Evolutionary conservation across 1,284 basidiomycete species (phyloP).

Genomic region (Schizopora paradoxa): DNA sequence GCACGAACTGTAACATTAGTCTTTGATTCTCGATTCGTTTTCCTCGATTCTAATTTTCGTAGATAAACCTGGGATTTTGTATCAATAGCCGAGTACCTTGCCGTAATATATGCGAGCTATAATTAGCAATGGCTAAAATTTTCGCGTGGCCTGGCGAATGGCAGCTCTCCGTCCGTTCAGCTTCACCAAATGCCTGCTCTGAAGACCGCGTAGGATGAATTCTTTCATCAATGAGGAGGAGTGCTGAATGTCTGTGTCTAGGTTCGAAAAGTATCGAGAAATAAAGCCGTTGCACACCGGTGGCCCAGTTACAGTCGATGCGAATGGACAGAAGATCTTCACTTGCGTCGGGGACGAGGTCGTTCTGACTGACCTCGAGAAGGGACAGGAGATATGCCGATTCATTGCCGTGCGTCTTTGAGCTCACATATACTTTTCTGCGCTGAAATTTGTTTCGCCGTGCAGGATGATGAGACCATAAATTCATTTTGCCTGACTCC

Average conservation of each 20-base stretch:
- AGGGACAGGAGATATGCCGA: slow-evolving; percentile 71
- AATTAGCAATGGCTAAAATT: too few species aligned
- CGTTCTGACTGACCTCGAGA: slow-evolving; percentile 73
- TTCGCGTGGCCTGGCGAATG: too few species aligned
- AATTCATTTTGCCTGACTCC: slow-evolving; percentile 65
- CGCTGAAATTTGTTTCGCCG: slow-evolving; percentile 4
- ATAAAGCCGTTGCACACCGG: slow-evolving; percentile 83
- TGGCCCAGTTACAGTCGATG: slow-evolving; percentile 78
- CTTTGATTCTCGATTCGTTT: too few species aligned
- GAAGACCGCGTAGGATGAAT: slow-evolving; percentile 51
- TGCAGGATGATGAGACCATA: slow-evolving; percentile 62
- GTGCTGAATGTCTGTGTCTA: slow-evolving; percentile 28
- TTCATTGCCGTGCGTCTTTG: slow-evolving; percentile 70
- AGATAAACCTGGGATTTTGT: too few species aligned
- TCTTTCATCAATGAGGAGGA: slow-evolving; percentile 5
- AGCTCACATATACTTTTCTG: slow-evolving; percentile 10
- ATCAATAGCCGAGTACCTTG: too few species aligned
- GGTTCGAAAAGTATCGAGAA: slow-evolving; percentile 67
- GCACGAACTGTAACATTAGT: too few species aligned
- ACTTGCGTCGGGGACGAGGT: slow-evolving; percentile 87
- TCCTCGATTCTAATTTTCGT: too few species aligned
- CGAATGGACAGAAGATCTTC: slow-evolving; percentile 76
- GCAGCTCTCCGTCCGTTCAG: too few species aligned
- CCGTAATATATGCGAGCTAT: too few species aligned
- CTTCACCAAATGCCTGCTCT: slow-evolving; percentile 37